phyloP scores from a whole-genome alignment of 2,329 filamentous ascomycete genomes.

The Hymenotorrendiella dingleyae region DNA sequence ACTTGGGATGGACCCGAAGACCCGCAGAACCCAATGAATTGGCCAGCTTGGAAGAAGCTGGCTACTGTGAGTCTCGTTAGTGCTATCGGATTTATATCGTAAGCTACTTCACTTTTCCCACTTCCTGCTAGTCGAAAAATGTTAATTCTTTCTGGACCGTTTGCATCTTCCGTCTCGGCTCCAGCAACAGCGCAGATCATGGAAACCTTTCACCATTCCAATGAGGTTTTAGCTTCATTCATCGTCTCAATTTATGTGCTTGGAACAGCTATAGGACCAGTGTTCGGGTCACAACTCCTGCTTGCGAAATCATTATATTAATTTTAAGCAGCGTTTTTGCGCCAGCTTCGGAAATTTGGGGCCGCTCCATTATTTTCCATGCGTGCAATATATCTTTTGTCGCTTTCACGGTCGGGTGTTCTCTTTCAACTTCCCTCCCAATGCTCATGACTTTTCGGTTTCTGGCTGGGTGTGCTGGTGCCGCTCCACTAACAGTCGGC shows the following conservation, averaged over 20 bases:
- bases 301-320: no score
- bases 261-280: no score
- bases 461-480: conserved; percentile 54
- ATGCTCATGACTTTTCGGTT: conserved; percentile 53
- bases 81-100: conserved; percentile 16
- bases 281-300: no score
- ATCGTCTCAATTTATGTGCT: conserved; percentile 18
- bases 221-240: not conserved
- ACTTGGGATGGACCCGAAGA: conserved; percentile 6
- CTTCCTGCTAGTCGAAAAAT: not conserved
- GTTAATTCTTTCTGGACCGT: conserved; percentile 3
- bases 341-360: conserved; percentile 54
- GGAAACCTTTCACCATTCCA: not conserved
- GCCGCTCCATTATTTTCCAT: conserved; percentile 46
- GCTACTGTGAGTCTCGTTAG: conserved; percentile 10
- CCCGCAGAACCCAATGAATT: conserved; percentile 15
- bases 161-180: not conserved
- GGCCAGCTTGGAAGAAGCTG: conserved; percentile 8
- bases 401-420: not conserved
- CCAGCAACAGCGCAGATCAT: not conserved
- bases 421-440: conserved; percentile 22
- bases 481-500: conserved; percentile 45
- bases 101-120: conserved; percentile 1
- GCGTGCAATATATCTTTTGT: conserved; percentile 34
- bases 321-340: no score